Evolutionary conservation across 2,329 filamentous ascomycete genomes (phyloP), one percentile per base, ranked within the genome.

Genomic region (Claviceps fusiformis): DNA sequence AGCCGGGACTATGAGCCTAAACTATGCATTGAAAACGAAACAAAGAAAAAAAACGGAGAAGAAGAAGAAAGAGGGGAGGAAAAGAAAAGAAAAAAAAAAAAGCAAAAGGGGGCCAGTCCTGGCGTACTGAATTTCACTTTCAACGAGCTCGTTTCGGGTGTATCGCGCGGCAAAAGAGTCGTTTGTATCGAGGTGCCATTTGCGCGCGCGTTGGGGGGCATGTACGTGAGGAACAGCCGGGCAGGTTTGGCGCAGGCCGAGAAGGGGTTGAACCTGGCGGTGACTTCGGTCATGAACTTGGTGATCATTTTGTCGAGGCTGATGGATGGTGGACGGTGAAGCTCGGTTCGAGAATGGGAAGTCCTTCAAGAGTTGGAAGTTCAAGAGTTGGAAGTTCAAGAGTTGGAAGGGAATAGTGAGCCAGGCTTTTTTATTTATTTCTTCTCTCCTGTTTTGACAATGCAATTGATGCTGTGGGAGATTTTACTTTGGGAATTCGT

Each of bases 241-340:
- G 89, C 91, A 29, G 91, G 86, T 67, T 89, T 90, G 59, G 89
- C 84, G 68, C 80, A 78, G 29, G 79, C 73, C 33, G 83, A 86
- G 80, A 97, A 97, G 44, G 93, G 92, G 73, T 95, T 95, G 82
- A 97, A 96, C 68, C 82, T 83, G 61, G 89, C 86, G 64, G 80
- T 83, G 64, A 97, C 83, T 68, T 89, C 82, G 69, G 90, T 92
- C 70, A 95, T 81, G 75, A 89, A 93, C 68, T 85, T 83, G 57
- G 87, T 92, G 58, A 93, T 88, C 89, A 93, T 93, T 53, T 69
- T 76, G 9, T 37, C 11, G 31, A 33, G 31, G 31, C 31, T 5
- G 31, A 8, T 33, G 31, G 31, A 33, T 33, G 31, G 31, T 33
- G 31, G 19, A 19, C 19, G 19, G 19, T 19, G 19, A 19, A 19